These are phyloP conservation scores for Candida tetrigidarum DNA, from an alignment of 1,139 yeast species.

Conservation along the genomic window DNA sequence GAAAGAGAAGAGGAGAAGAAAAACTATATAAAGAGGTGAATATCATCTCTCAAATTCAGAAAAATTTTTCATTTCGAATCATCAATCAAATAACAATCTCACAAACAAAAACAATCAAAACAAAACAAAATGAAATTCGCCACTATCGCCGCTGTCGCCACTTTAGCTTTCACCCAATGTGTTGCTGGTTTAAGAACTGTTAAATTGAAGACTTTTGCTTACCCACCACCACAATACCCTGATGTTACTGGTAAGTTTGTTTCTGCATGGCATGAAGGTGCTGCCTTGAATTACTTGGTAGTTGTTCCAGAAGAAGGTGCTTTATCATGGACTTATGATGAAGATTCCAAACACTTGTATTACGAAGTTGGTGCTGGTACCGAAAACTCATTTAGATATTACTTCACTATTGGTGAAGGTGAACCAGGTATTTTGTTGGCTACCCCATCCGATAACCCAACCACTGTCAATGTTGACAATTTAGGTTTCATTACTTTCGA, in stretches of 20 bases:
- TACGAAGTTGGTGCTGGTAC: constrained; percentile 6
- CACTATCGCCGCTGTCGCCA: constrained; percentile 5
- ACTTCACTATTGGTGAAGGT: constrained; percentile 7
- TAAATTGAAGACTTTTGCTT: constrained; percentile 6
- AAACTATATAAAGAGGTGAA: background rate
- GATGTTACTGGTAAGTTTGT: constrained; percentile 9
- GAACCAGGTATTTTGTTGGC: constrained; percentile 8
- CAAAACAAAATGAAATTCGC: constrained; percentile 5
- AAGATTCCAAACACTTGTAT: constrained; percentile 4
- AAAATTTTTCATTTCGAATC: background rate
- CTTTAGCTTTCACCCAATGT: constrained; percentile 4
- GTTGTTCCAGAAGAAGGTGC: constrained; percentile 10
- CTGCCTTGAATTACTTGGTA: constrained; percentile 10
- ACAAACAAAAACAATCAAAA: background rate
- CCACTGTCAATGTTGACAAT: background rate
- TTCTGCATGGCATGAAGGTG: constrained; percentile 12
- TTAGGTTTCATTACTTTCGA: constrained; percentile 9
- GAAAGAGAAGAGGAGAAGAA: background rate
- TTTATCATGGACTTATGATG: constrained; percentile 4
- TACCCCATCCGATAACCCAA: constrained; percentile 4
- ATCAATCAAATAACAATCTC: constrained; percentile 1
- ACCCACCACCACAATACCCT: constrained; percentile 10
- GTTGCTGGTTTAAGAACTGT: constrained; percentile 2
- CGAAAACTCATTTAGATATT: constrained; percentile 1
- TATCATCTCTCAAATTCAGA: background rate